Evolutionary conservation across 2,329 filamentous ascomycete genomes (phyloP).

Genomic region (Trichoderma pleuroti): DNA sequence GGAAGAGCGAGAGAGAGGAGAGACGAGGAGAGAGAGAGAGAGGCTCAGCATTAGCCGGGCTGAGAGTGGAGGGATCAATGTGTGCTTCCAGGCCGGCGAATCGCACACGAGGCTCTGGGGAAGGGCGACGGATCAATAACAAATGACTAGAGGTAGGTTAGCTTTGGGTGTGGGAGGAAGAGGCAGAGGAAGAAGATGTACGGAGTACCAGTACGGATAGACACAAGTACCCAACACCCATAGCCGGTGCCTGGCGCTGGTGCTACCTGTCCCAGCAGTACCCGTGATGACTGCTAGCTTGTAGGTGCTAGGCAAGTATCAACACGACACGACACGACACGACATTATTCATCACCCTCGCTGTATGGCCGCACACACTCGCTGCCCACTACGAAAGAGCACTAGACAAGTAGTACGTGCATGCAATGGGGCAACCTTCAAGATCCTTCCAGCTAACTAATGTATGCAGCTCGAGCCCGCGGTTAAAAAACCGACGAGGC

Average conservation of each 20-base stretch:
- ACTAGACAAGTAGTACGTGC: background rate
- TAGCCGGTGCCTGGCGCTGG: background rate
- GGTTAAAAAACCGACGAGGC: conserved; percentile 6
- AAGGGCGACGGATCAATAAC: background rate
- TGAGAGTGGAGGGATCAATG: background rate
- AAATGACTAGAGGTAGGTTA: background rate
- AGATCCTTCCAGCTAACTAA: conserved; percentile 11
- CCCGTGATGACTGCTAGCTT: background rate
- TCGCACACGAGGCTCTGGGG: background rate
- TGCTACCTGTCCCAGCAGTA: background rate
- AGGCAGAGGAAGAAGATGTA: background rate
- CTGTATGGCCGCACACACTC: background rate
- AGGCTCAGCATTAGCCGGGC: background rate
- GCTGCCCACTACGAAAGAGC: background rate
- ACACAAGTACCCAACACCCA: background rate
- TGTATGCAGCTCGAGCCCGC: conserved; percentile 13
- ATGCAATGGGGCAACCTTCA: background rate
- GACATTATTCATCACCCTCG: background rate
- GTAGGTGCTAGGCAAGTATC: background rate
- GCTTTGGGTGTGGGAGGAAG: conserved; percentile 3
- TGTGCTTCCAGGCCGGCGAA: background rate
- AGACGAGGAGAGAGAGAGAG: no score
- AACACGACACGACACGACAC: background rate
- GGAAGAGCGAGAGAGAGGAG: no score
- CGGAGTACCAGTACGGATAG: background rate